phyloP scores from a whole-genome alignment of 306 rosid genomes.

The Casuarina equisetifolia region DNA sequence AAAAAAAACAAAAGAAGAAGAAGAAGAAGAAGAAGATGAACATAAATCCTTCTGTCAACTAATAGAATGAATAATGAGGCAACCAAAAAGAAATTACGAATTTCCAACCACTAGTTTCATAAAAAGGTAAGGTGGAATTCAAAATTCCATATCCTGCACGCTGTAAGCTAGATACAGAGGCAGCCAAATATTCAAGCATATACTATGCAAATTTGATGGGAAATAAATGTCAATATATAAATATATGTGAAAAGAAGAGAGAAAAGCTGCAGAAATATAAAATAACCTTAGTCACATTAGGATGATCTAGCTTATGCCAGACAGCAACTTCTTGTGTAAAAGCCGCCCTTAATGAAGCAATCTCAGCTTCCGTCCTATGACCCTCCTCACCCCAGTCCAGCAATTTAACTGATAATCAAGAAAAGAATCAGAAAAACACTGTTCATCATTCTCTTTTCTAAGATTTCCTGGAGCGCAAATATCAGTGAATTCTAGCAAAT shows the following conservation, averaged over 20 bases:
- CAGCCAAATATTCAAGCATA: slow-evolving; percentile 1
- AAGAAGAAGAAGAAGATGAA: no score
- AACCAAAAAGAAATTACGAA: background rate
- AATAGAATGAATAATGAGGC: background rate
- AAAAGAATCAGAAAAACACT: slow-evolving; percentile 19
- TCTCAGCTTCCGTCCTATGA: slow-evolving; percentile 88
- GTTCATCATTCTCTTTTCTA: slow-evolving; percentile 8
- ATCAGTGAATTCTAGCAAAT: slow-evolving; percentile 2
- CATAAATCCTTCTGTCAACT: background rate
- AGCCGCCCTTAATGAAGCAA: slow-evolving; percentile 82
- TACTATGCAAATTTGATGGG: slow-evolving; percentile 9
- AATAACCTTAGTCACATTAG: slow-evolving; percentile 91
- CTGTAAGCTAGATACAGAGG: background rate
- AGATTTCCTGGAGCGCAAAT: background rate
- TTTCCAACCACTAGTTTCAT: background rate
- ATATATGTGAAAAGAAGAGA: slow-evolving; percentile 8
- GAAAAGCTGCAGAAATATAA: slow-evolving; percentile 20
- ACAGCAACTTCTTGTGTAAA: slow-evolving; percentile 97
- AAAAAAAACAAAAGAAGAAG: no score
- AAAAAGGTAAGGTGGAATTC: background rate
- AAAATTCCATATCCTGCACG: background rate
- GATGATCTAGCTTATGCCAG: slow-evolving; percentile 98
- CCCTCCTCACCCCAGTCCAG: slow-evolving; percentile 99
- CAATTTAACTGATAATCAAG: slow-evolving; percentile 67
- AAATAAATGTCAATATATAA: background rate